Conservation (phyloP, 345 rosid species). For the Heritiera fomes region DNA sequence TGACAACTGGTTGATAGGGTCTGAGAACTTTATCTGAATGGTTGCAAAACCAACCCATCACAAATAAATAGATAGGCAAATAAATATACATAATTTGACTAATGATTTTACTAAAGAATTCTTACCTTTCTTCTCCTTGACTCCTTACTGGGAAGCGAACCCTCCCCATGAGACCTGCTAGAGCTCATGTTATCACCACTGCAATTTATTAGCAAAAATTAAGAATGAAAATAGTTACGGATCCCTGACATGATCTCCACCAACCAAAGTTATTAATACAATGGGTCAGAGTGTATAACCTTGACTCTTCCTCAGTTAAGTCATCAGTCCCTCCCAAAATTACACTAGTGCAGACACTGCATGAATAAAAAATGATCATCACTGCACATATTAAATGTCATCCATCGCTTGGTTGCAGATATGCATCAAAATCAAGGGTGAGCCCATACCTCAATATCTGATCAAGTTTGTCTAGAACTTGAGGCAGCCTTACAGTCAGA, state of each 20-base stretch:
- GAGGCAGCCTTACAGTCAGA: slow-evolving; percentile 87
- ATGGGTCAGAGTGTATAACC: slow-evolving; percentile 42
- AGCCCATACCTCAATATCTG: slow-evolving; percentile 72
- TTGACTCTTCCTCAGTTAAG: slow-evolving; percentile 70
- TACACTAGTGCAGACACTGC: slow-evolving; percentile 83
- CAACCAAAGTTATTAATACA: background rate
- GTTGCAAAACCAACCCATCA: slow-evolving; percentile 17
- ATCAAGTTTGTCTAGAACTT: slow-evolving; percentile 90
- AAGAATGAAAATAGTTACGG: background rate
- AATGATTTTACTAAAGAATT: background rate
- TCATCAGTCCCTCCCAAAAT: slow-evolving; percentile 78
- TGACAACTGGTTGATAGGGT: slow-evolving; percentile 78
- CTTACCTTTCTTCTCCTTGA: slow-evolving; percentile 79
- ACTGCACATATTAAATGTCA: background rate
- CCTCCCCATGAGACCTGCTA: slow-evolving; percentile 64
- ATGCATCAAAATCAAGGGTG: slow-evolving; percentile 12
- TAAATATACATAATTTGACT: background rate
- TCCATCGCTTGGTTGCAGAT: background rate
- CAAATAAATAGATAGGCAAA: background rate
- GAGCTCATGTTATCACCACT: slow-evolving; percentile 69
- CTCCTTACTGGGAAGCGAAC: slow-evolving; percentile 69
- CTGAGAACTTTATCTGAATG: slow-evolving; percentile 68
- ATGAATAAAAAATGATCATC: slow-evolving; percentile 22
- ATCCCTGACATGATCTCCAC: background rate
- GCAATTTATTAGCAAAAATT: slow-evolving; percentile 28